Base-by-base conservation (phyloP, 1,284 basidiomycete genomes). In the Fomes fomentarius region DNA sequence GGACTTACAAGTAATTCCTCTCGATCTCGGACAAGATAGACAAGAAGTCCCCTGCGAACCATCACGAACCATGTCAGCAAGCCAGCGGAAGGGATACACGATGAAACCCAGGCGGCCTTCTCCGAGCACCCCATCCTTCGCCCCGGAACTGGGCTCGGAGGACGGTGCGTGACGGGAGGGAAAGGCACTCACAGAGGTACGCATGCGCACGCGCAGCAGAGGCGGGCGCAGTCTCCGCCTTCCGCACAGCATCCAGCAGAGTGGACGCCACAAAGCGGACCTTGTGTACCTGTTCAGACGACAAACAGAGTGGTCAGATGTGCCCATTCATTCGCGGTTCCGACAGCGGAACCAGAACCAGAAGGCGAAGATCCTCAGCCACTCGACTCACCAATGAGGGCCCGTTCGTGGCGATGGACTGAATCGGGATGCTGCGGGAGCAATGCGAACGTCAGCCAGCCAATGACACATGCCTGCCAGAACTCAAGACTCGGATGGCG, bases 231-330 rank as follows among this genome's bases (percentile, higher is more conserved):
- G 84, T 87, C 71, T 92, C 84, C 57, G 85, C 88, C 70, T 89
- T 90, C 49, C 87, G 80, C 42, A 95, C 87, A n/a, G 89, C 85
- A 68, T 95, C 93, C 55, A 95, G 78, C 45, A 95, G 74, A 2
- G 91, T 93, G 21, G 90, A 93, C 12, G 93, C 93, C 19, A 94
- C 90, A 67, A 93, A 94, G 51, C 93, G 85, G 54, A 94, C 91
- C 78, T 94, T 94, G 69, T 91, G 87, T 14, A 94, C 90, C 85
- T 80, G 48, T 30, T 22, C 34, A n/a, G 26, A 24, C 17, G 35
- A 30, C 19, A 39, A 17, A 11, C 24, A 11, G 14, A n/a, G 33
- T 51, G 34, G 44, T 28, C 25, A 30, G 17, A 17, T 38, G 22
- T 30, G n/a, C 26, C 21, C 47, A 22, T 26, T 21, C 22, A 25